These are phyloP conservation scores for Durotheca rogersii DNA, from an alignment of 495 filamentous ascomycete genomes.

Conservation along the genomic window DNA sequence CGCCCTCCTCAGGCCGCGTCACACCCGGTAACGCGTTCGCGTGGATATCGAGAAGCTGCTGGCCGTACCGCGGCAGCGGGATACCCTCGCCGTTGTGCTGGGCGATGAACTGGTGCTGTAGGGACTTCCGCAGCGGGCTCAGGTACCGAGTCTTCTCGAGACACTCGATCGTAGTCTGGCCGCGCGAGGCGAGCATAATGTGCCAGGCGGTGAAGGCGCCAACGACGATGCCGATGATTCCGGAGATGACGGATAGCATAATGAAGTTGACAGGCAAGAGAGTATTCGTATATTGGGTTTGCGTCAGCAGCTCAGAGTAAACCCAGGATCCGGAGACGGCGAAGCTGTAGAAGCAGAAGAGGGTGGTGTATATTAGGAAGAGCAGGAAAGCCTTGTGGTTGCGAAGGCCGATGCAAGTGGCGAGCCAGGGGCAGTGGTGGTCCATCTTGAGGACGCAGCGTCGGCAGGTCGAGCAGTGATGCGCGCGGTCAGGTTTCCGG, in stretches of 20 bases:
- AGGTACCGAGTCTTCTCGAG: slow-evolving; percentile 93
- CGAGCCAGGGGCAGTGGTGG: slow-evolving; percentile 97
- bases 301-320: slow-evolving; percentile 73
- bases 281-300: slow-evolving; percentile 58
- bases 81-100: slow-evolving; percentile 50
- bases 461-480: slow-evolving; percentile 92
- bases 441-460: slow-evolving; percentile 98
- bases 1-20: slow-evolving; percentile 77
- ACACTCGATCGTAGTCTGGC: slow-evolving; percentile 91
- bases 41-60: slow-evolving; percentile 77
- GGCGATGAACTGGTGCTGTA: slow-evolving; percentile 62
- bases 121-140: slow-evolving; percentile 67
- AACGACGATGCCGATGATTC: slow-evolving; percentile 87
- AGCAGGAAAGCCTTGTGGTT: slow-evolving; percentile 96
- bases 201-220: slow-evolving; percentile 93
- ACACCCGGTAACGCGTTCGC: slow-evolving; percentile 80
- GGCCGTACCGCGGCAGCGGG: slow-evolving; percentile 64
- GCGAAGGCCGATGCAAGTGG: slow-evolving; percentile 87
- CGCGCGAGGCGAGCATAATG: slow-evolving; percentile 72
- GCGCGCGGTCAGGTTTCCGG: slow-evolving; percentile 90
- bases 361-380: slow-evolving; percentile 85
- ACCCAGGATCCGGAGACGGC: slow-evolving; percentile 71
- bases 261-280: slow-evolving; percentile 90
- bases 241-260: slow-evolving; percentile 77
- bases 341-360: slow-evolving; percentile 86